These are phyloP conservation scores for Viridothelium virens DNA, from an alignment of 495 filamentous ascomycete genomes.

Conservation along the genomic window DNA sequence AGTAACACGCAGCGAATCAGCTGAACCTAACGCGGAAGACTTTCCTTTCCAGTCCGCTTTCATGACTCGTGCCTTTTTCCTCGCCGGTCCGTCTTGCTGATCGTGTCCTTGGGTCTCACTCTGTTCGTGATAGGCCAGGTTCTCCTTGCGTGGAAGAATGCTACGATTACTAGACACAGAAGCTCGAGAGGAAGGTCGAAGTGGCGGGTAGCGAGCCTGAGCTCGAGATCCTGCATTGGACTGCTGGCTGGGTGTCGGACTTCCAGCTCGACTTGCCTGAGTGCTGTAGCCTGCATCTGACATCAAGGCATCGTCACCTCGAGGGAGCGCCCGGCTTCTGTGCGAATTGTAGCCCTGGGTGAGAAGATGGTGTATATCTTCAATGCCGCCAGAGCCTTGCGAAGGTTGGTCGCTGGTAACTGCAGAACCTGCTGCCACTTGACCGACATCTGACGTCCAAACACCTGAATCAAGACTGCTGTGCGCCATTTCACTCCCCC, in stretches of 20 bases:
- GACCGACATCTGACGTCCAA: constrained; percentile 43
- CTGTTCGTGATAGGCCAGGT: constrained; percentile 15
- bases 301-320: constrained; percentile 17
- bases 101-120: constrained; percentile 11
- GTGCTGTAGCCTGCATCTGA: constrained; percentile 22
- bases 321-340: background rate
- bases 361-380: constrained; percentile 27
- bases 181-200: constrained; percentile 44
- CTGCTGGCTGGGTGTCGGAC: constrained; percentile 36
- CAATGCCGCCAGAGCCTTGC: constrained; percentile 40
- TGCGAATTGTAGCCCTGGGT: constrained; percentile 10
- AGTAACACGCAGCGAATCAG: constrained; percentile 75
- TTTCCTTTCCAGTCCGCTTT: constrained; percentile 61
- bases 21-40: constrained; percentile 58
- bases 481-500: constrained; percentile 52
- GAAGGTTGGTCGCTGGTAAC: background rate
- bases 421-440: background rate
- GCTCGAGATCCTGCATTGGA: constrained; percentile 23
- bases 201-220: background rate
- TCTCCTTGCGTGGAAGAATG: constrained; percentile 23
- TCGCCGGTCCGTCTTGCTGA: constrained; percentile 42
- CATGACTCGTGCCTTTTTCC: constrained; percentile 67
- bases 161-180: constrained; percentile 27
- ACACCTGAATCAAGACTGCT: constrained; percentile 59
- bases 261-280: constrained; percentile 32